Percentiles rank a stretch among this genome's conserved stretches.
Evolutionary conservation across 177 flowering plant genomes (phyloP).

Genomic region (Tripterygium wilfordii): DNA sequence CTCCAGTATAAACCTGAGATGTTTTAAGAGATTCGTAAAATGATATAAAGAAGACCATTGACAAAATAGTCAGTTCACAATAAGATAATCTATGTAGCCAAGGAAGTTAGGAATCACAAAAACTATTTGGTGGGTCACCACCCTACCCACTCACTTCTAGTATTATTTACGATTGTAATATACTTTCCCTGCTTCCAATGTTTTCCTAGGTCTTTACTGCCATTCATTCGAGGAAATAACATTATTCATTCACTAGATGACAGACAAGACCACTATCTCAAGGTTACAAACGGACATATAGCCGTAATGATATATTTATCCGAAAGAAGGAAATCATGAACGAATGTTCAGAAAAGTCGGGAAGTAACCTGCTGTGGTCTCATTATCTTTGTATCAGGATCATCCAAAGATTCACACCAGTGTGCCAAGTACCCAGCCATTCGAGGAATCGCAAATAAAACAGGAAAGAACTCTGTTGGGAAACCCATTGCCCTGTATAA

Average conservation of each 20-base stretch:
- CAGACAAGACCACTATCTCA: too few relatives aligned
- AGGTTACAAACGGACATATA: neutral
- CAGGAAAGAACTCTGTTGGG: conserved; percentile 94
- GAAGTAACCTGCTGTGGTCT: conserved; percentile 84
- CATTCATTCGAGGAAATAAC: too few relatives aligned
- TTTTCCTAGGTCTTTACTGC: too few relatives aligned
- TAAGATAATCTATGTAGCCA: too few relatives aligned
- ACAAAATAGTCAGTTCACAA: too few relatives aligned
- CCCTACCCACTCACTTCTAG: too few relatives aligned
- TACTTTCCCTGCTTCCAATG: too few relatives aligned
- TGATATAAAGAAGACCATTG: neutral
- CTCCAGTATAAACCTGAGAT: conserved; percentile 78
- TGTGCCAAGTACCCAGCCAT: conserved; percentile 99
- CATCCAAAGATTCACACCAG: conserved; percentile 97
- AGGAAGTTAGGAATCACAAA: too few relatives aligned
- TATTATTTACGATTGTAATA: too few relatives aligned
- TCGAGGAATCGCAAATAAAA: conserved; percentile 94
- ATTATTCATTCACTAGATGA: too few relatives aligned
- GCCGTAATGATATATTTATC: neutral
- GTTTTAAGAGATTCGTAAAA: neutral
- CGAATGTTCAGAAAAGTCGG: neutral
- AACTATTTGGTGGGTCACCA: too few relatives aligned
- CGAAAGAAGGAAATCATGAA: neutral
- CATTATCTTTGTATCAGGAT: conserved; percentile 98
- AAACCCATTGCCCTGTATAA: conserved; percentile 94